These are phyloP conservation scores for Mallotus nudiflorus DNA, from an alignment of 345 rosid genomes.

Conservation along the genomic window DNA sequence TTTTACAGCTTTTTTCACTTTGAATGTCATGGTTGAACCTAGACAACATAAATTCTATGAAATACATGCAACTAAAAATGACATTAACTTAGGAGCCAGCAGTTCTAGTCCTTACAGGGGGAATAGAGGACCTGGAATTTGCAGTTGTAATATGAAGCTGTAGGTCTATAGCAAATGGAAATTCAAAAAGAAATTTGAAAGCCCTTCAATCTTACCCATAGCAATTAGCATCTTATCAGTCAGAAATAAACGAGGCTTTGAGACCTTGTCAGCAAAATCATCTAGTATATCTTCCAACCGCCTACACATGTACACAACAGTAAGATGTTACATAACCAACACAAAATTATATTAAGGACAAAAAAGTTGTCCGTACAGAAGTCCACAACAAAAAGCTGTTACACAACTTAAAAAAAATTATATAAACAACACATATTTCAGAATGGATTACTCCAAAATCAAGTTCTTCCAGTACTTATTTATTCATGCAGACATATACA, in stretches of 20 bases:
- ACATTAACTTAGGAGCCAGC: not conserved
- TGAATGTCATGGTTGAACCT: not conserved
- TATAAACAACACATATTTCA: too few species aligned
- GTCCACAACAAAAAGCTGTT: conserved; percentile 13
- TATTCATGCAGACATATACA: not conserved
- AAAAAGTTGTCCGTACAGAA: too few species aligned
- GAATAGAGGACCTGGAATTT: not conserved
- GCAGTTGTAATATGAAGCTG: not conserved
- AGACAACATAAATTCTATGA: not conserved
- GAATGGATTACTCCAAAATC: not conserved
- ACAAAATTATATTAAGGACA: not conserved
- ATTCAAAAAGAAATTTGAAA: conserved; percentile 3
- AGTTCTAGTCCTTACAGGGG: not conserved
- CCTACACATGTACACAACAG: conserved; percentile 42
- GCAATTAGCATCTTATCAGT: conserved; percentile 95
- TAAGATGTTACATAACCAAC: conserved; percentile 11
- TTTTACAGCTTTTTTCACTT: not conserved
- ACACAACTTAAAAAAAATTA: conserved; percentile 6
- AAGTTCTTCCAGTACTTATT: not conserved
- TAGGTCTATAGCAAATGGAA: not conserved
- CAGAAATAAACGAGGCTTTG: conserved; percentile 77
- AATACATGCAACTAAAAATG: not conserved
- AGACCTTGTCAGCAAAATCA: conserved; percentile 87
- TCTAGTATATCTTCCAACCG: conserved; percentile 84
- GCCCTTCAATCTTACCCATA: conserved; percentile 53